Base-by-base conservation (phyloP, 345 rosid species). In the Euphorbia pulcherrima region DNA sequence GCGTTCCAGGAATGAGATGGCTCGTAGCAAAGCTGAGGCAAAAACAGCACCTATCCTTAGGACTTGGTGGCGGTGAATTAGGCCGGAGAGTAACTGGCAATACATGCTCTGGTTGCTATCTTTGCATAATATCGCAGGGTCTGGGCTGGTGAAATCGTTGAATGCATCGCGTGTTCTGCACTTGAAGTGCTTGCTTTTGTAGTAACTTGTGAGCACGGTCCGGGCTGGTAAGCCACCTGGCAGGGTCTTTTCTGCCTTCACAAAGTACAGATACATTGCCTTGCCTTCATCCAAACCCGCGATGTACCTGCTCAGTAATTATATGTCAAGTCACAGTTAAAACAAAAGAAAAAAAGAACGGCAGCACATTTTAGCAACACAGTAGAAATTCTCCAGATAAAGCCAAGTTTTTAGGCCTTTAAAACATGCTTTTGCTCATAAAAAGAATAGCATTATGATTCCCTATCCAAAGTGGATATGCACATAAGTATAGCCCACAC, bases 31-130 rank as follows among this genome's bases (percentile, higher is more conserved):
- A 11, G 89, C 89, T 0, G 89, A 83, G 4, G 89, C 92, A 60
- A 84, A 87, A 44, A 87, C 86, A 0, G 92, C 92, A 13, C 92
- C 89, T 0, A 87, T 83, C 50, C 92, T 71, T 62, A 80, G 73
- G 68, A 83, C 87, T 66, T 85, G 82, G 51, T 68, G 77, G 7
- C 85, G 86, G 52, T 83, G 82, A 61, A 85, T 65, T 26, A 87
- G 80, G 35, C 89, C 92, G 0, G 89, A 72, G 14, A 85, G 79
- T 75, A 85, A 72, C 82, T 87, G 89, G 81, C 92, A 85, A 46
- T 87, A 83, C 89, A 87, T 85, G 87, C 92, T 87, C 69, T 87
- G 92, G 70, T 65, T 57, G 74, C 87, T 81, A 24, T 87, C 87
- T 23, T 80, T 75, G 79, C 92, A 87, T 56, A 87, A 64, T 71